Percentiles rank a stretch among this genome's conserved stretches.
Conservation (phyloP, 768 basidiomycete genomes). For the Leccinum rimulosum region DNA sequence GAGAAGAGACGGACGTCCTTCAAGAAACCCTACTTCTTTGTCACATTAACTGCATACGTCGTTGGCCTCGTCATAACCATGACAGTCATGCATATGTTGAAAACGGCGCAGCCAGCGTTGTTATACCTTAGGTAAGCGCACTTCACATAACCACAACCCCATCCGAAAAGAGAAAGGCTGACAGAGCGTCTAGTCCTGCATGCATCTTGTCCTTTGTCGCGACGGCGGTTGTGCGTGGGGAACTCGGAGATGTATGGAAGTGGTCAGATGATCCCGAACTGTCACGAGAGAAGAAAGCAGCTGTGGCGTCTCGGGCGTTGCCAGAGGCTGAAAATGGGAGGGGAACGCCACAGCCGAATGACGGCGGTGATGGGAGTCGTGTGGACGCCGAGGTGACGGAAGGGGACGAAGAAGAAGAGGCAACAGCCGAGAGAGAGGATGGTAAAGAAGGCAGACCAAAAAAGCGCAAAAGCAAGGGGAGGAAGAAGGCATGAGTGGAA, state of each 20-base stretch:
- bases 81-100: slow-evolving; percentile 77
- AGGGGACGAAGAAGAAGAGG: slow-evolving; percentile 17
- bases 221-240: slow-evolving; percentile 61
- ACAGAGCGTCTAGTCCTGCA: slow-evolving; percentile 51
- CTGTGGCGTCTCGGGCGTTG: slow-evolving; percentile 11
- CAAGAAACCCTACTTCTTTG: slow-evolving; percentile 72
- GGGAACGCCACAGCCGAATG: slow-evolving; percentile 14
- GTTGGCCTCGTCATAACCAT: slow-evolving; percentile 74
- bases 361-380: slow-evolving; percentile 17
- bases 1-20: slow-evolving; percentile 38
- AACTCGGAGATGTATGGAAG: slow-evolving; percentile 64
- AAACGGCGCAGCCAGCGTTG: slow-evolving; percentile 84
- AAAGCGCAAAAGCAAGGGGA: slow-evolving; percentile 22
- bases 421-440: not conserved
- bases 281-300: slow-evolving; percentile 18
- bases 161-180: not conserved
- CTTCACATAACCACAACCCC: not conserved
- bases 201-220: slow-evolving; percentile 69
- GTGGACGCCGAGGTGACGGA: slow-evolving; percentile 3
- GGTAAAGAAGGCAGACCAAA: slow-evolving; percentile 8
- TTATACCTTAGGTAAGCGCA: slow-evolving; percentile 77
- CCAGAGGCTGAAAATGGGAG: slow-evolving; percentile 17
- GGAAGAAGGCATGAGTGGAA: slow-evolving; percentile 12
- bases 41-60: slow-evolving; percentile 69
- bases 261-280: slow-evolving; percentile 61